A percentile compares a stretch with the other conserved stretches of the same genome.
Conservation (phyloP, 148 eudicot species). For the Mesembryanthemum crystallinum region DNA sequence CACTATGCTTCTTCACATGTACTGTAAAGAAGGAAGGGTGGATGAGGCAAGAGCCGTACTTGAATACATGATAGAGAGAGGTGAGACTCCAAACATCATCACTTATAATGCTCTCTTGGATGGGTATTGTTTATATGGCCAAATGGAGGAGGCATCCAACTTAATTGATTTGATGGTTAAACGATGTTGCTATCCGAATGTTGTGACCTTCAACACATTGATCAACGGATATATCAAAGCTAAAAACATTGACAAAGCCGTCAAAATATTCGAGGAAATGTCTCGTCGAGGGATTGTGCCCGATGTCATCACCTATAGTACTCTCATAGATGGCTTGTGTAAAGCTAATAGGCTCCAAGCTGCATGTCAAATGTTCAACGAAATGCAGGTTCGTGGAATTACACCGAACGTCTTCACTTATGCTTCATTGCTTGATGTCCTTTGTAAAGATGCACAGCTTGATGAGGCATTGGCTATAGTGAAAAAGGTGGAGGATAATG, state of each 20-base stretch:
- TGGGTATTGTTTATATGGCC: constrained; percentile 25
- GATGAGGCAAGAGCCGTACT: background rate
- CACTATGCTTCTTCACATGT: background rate
- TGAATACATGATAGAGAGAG: background rate
- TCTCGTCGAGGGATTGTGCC: constrained; percentile 12
- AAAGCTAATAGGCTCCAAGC: too few species aligned
- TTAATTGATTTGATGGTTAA: constrained; percentile 16
- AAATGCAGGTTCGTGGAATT: too few species aligned
- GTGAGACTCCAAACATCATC: constrained; percentile 5
- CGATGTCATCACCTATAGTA: constrained; percentile 5
- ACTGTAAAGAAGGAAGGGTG: too few species aligned
- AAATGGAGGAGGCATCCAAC: constrained; percentile 3
- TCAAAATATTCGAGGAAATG: constrained; percentile 8
- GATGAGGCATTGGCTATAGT: too few species aligned
- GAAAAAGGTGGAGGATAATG: too few species aligned
- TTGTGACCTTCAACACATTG: constrained; percentile 8
- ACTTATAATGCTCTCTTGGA: constrained; percentile 19
- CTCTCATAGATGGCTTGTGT: background rate
- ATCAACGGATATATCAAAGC: constrained; percentile 21
- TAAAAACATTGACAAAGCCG: constrained; percentile 14
- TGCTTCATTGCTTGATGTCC: too few species aligned
- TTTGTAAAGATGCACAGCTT: too few species aligned
- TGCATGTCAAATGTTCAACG: too few species aligned
- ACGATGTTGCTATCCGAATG: background rate
- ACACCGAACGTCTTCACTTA: too few species aligned